These are phyloP conservation scores for Populus ilicifolia DNA, from an alignment of 345 rosid genomes.

Conservation along the genomic window DNA sequence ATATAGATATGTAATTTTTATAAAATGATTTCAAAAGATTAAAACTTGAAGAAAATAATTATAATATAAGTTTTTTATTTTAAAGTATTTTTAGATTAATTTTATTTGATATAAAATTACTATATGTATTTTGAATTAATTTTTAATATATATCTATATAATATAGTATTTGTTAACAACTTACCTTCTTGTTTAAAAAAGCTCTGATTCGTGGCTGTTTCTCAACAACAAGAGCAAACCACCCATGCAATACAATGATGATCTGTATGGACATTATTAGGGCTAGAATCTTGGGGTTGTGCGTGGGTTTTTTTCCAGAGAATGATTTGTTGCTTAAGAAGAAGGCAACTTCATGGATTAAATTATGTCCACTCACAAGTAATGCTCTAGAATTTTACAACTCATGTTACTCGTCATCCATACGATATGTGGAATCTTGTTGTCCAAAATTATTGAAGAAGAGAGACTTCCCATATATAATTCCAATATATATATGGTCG, in stretches of 20 bases:
- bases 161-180: no score
- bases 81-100: no score
- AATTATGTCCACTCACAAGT: background rate
- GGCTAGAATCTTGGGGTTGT: conserved; percentile 30
- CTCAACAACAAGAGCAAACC: conserved; percentile 6
- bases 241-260: conserved; percentile 14
- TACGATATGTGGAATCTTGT: background rate
- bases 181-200: no score
- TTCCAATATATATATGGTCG: background rate
- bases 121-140: no score
- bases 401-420: background rate
- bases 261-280: conserved; percentile 4
- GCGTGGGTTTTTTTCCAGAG: conserved; percentile 11
- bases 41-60: no score
- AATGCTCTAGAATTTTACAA: background rate
- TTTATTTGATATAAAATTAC: no score
- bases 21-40: fast-evolving
- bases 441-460: background rate
- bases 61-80: no score
- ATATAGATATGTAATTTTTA: no score
- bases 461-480: background rate
- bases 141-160: no score
- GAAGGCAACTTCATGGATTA: conserved; percentile 10
- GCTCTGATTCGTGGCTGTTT: background rate
- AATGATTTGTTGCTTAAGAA: conserved; percentile 32